These are phyloP conservation scores for Trichophyton schoenleinii DNA, from an alignment of 2,329 filamentous ascomycete genomes.

Conservation along the genomic window DNA sequence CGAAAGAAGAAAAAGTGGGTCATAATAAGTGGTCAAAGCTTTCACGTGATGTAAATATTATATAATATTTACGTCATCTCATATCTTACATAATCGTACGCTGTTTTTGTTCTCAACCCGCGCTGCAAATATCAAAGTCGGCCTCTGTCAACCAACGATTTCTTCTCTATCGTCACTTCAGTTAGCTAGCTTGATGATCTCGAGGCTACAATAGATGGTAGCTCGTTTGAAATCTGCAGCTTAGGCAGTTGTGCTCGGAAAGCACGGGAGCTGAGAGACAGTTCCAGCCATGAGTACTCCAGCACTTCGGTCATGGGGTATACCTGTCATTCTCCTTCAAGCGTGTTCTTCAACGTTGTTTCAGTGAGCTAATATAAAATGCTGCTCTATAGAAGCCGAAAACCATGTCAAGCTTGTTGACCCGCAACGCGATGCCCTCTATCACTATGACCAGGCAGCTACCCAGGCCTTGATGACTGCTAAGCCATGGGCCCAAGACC, in stretches of 20 bases:
- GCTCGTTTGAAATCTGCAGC: not conserved
- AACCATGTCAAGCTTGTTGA: constrained; percentile 77
- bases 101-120: not conserved
- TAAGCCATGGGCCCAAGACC: constrained; percentile 65
- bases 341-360: constrained; percentile 6
- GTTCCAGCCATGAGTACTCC: constrained; percentile 36
- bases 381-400: constrained; percentile 56
- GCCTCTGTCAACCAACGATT: no score
- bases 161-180: not conserved
- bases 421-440: constrained; percentile 77
- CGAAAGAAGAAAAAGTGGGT: not conserved
- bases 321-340: constrained; percentile 10
- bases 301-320: constrained; percentile 52
- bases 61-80: not conserved
- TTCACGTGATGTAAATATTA: not conserved
- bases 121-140: not conserved
- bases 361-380: constrained; percentile 5
- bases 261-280: constrained; percentile 1
- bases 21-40: not conserved
- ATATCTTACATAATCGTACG: not conserved
- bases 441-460: constrained; percentile 59
- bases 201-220: not conserved
- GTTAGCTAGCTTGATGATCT: not conserved
- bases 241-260: not conserved
- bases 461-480: constrained; percentile 54